A percentile compares a stretch with the other conserved stretches of the same genome.
phyloP scores from a whole-genome alignment of 129 eudicot species.

The Glebionis coronaria region DNA sequence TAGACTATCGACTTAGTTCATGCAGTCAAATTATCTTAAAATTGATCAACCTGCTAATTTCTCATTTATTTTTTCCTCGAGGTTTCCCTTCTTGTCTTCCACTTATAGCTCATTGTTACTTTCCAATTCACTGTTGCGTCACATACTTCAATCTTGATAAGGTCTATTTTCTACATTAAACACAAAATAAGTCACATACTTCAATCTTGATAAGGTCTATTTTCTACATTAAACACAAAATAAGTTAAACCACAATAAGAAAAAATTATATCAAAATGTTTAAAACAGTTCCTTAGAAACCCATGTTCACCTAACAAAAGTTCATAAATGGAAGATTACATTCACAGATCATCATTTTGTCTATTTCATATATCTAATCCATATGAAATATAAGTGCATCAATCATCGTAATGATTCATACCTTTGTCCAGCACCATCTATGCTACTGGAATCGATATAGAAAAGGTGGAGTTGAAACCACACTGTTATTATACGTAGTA shows the following conservation, averaged over 20 bases:
- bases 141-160: too few relatives aligned
- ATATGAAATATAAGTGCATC: constrained; percentile 2
- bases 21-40: not conserved
- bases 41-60: constrained; percentile 60
- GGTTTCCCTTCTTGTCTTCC: constrained; percentile 65
- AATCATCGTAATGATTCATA: constrained; percentile 13
- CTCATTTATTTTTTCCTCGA: constrained; percentile 58
- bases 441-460: constrained; percentile 45
- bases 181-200: too few relatives aligned
- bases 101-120: constrained; percentile 68
- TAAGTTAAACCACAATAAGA: constrained; percentile 4
- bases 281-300: too few relatives aligned
- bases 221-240: too few relatives aligned
- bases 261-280: not conserved
- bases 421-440: constrained; percentile 47
- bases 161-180: too few relatives aligned
- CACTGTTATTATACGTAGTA: constrained; percentile 67
- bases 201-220: too few relatives aligned
- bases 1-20: too few relatives aligned
- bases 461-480: constrained; percentile 43
- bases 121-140: constrained; percentile 86
- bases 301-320: too few relatives aligned
- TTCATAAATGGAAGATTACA: too few relatives aligned
- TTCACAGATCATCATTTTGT: not conserved
- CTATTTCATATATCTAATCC: constrained; percentile 9